phyloP scores from a whole-genome alignment of 2,329 filamentous ascomycete genomes.

The Fusarium algeriense region DNA sequence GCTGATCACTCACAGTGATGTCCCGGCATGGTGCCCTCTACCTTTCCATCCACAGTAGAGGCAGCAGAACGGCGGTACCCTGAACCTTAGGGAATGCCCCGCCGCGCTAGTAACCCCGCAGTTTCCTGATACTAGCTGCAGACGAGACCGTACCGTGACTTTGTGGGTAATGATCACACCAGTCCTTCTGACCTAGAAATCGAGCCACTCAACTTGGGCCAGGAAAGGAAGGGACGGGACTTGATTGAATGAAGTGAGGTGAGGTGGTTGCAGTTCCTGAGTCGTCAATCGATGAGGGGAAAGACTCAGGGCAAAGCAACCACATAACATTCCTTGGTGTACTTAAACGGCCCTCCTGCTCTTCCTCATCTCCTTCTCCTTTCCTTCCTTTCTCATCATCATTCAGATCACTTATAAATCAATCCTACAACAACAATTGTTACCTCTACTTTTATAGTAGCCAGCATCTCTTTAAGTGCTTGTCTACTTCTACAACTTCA shows the following conservation, averaged over 20 bases:
- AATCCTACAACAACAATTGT: conserved; percentile 39
- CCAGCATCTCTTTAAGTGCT: conserved; percentile 30
- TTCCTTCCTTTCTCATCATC: conserved; percentile 44
- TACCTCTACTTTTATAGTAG: conserved; percentile 14
- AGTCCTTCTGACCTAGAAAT: conserved; percentile 37
- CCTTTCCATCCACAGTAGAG: background rate
- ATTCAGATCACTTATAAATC: conserved; percentile 34
- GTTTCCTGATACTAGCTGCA: conserved; percentile 35
- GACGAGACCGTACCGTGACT: conserved; percentile 30
- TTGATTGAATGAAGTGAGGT: conserved; percentile 20
- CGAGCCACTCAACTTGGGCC: conserved; percentile 35
- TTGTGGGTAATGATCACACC: conserved; percentile 38
- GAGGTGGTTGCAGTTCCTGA: conserved; percentile 37
- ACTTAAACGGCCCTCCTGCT: conserved; percentile 44
- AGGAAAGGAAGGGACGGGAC: conserved; percentile 18
- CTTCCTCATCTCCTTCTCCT: conserved; percentile 38
- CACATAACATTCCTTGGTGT: conserved; percentile 36
- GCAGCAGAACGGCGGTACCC: conserved; percentile 5
- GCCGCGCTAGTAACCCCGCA: conserved; percentile 36
- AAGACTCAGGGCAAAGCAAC: conserved; percentile 30
- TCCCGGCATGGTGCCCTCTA: conserved; percentile 28
- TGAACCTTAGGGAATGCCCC: conserved; percentile 27
- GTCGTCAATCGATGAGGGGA: conserved; percentile 41
- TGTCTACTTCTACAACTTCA: conserved; percentile 25
- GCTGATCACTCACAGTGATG: conserved; percentile 27